These are phyloP conservation scores for Phytophthora litchii DNA, from an alignment of 352 stramenopile genomes.

Conservation along the genomic window DNA sequence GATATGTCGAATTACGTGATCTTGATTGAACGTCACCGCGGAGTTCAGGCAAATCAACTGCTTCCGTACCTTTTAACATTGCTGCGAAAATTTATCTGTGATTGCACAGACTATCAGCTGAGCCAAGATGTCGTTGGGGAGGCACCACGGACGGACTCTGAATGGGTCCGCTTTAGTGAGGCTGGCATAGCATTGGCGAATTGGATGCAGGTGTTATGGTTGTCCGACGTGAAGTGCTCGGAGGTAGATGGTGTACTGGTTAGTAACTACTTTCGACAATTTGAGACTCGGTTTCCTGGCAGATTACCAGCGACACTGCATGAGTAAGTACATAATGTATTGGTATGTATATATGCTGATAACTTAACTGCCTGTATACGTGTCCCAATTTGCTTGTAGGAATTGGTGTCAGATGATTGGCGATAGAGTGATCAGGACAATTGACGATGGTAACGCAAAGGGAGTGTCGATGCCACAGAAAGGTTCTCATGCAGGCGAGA, in stretches of 20 bases:
- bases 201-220: constrained; percentile 10
- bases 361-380: neutral
- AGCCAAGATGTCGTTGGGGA: neutral
- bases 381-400: neutral
- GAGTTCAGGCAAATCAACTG: constrained; percentile 7
- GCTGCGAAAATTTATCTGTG: constrained; percentile 6
- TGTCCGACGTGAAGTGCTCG: neutral
- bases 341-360: neutral
- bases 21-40: constrained; percentile 6
- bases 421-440: neutral
- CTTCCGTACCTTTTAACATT: constrained; percentile 9
- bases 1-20: constrained; percentile 17
- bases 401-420: neutral
- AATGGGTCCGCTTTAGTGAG: neutral
- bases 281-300: constrained; percentile 10
- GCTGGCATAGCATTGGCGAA: neutral
- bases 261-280: constrained; percentile 1
- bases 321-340: neutral
- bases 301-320: neutral
- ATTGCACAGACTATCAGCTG: neutral
- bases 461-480: neutral
- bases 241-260: constrained; percentile 10
- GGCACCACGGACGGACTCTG: neutral
- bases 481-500: neutral
- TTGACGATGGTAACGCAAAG: neutral